A percentile compares a stretch with the other conserved stretches of the same genome.
These are phyloP conservation scores for Cetradonia linearis DNA, from an alignment of 495 filamentous ascomycete species.

Conservation along the genomic window DNA sequence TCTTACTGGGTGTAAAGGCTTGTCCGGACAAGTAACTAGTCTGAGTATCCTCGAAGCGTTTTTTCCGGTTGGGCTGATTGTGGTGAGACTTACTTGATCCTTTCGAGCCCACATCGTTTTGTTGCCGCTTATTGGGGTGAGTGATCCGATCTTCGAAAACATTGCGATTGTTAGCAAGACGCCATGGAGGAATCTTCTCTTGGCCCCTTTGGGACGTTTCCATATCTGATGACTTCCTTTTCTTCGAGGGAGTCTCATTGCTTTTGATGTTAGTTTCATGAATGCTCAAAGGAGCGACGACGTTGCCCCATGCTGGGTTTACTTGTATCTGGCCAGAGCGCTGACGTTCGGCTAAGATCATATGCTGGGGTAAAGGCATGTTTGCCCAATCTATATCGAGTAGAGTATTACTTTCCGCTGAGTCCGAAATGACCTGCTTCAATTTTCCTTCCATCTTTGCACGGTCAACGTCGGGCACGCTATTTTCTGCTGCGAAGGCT, in stretches of 20 bases:
- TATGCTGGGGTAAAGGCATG: slow-evolving; percentile 75
- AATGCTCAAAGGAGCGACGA: slow-evolving; percentile 15
- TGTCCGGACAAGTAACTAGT: slow-evolving; percentile 16
- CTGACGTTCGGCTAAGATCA: slow-evolving; percentile 64
- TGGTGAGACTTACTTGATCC: slow-evolving; percentile 79
- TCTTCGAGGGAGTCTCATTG: slow-evolving; percentile 40
- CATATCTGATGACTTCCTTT: slow-evolving; percentile 70
- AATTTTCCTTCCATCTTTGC: slow-evolving; percentile 73
- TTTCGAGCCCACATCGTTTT: slow-evolving; percentile 39
- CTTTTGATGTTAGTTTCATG: slow-evolving; percentile 26
- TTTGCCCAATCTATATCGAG: slow-evolving; percentile 68
- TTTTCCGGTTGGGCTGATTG: slow-evolving; percentile 77
- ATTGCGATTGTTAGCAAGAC: slow-evolving; percentile 46
- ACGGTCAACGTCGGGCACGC: slow-evolving; percentile 50
- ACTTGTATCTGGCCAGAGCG: slow-evolving; percentile 33
- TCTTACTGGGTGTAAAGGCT: slow-evolving; percentile 49
- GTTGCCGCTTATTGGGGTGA: slow-evolving; percentile 54
- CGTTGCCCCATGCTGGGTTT: slow-evolving; percentile 27
- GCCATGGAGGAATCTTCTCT: slow-evolving; percentile 56
- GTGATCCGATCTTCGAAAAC: slow-evolving; percentile 70
- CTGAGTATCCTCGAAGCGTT: slow-evolving; percentile 58
- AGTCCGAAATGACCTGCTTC: slow-evolving; percentile 72
- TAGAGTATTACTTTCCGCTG: slow-evolving; percentile 59
- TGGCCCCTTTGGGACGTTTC: slow-evolving; percentile 33
- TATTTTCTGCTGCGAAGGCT: slow-evolving; percentile 63